These are phyloP conservation scores for Madurella fahalii DNA, from an alignment of 2,329 filamentous ascomycete genomes.

Conservation along the genomic window DNA sequence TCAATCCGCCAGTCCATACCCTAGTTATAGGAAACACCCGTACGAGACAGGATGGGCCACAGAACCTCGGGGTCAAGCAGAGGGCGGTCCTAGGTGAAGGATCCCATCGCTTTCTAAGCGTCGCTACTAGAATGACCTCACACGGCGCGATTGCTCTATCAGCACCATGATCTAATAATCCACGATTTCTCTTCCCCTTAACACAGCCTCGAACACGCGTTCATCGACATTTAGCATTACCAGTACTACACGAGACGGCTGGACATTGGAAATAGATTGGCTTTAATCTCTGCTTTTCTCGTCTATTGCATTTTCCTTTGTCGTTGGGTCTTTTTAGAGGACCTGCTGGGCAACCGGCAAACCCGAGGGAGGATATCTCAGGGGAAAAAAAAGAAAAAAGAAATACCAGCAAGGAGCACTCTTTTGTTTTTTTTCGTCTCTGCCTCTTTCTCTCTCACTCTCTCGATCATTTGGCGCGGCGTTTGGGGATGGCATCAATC, in stretches of 20 bases:
- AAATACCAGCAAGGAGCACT: background rate
- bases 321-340: background rate
- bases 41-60: slow-evolving; percentile 40
- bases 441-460: background rate
- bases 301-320: background rate
- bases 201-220: no score
- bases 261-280: background rate
- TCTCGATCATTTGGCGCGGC: background rate
- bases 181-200: no score
- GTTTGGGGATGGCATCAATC: no score
- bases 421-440: background rate
- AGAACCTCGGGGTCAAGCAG: slow-evolving; percentile 22
- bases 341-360: background rate
- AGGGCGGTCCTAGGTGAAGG: slow-evolving; percentile 16
- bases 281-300: background rate
- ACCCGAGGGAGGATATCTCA: background rate
- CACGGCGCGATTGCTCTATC: no score
- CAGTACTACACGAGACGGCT: background rate
- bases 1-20: slow-evolving; percentile 15
- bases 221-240: background rate
- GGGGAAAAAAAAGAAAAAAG: background rate
- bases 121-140: no score
- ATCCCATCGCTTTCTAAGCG: background rate
- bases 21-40: slow-evolving; percentile 26
- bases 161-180: no score